Conservation (phyloP, 768 basidiomycete genomes). For the Phallus indusiatus region DNA sequence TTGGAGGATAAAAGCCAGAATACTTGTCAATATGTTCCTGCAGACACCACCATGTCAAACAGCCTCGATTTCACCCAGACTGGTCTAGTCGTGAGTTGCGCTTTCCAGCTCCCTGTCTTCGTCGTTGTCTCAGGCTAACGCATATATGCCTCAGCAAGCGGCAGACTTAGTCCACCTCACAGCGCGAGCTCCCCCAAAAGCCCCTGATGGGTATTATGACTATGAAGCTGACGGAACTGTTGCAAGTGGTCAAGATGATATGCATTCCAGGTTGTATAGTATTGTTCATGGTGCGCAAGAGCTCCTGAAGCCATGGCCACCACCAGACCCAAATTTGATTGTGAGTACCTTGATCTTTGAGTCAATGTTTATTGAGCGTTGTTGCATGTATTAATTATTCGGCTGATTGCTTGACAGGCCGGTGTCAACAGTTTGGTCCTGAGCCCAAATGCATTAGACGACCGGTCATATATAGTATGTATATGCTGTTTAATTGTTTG, state of each 20-base stretch:
- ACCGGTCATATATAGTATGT: constrained; percentile 23
- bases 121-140: too few species aligned
- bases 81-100: too few species aligned
- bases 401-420: neutral
- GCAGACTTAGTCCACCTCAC: constrained; percentile 23
- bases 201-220: constrained; percentile 38
- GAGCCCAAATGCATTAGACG: constrained; percentile 29
- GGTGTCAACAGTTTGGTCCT: constrained; percentile 9
- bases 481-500: neutral
- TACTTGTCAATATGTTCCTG: too few species aligned
- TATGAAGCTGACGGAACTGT: constrained; percentile 22
- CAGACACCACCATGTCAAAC: too few species aligned
- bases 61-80: too few species aligned
- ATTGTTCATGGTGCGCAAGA: neutral
- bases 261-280: constrained; percentile 25
- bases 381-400: constrained; percentile 8
- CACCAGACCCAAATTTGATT: constrained; percentile 16
- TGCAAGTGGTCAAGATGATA: constrained; percentile 17
- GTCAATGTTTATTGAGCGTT: constrained; percentile 10
- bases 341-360: constrained; percentile 8
- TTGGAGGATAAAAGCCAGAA: too few species aligned
- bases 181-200: constrained; percentile 27
- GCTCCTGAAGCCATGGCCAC: neutral
- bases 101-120: too few species aligned
- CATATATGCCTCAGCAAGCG: neutral